Evolutionary conservation across 2,329 filamentous ascomycete species (phyloP), one percentile per base, ranked within the genome.

Genomic region (Stylonectria norvegica): DNA sequence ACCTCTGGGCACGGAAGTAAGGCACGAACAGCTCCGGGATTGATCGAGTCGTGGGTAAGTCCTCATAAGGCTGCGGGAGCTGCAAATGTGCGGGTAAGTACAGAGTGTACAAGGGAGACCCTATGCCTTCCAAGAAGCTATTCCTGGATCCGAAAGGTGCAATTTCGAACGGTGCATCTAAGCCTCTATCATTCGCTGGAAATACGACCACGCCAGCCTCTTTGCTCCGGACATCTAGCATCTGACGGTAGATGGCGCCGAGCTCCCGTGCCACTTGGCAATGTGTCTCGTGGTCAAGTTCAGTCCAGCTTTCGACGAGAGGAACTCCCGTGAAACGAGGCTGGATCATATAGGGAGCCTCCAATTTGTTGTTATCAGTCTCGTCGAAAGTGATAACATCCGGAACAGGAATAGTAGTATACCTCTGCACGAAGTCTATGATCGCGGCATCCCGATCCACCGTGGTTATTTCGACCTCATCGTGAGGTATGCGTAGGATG

Each of bases 401-500:
- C 5, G 22, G 34, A 12, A 16, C 22, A 16, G 34, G 23, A 4
- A 36, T 36, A 3, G 16, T 28, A 17, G 34, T 36, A 7, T 36
- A 17, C 18, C 27, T 14, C 7, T 14, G 20, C 5, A 36, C 14
- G 4, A 36, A 36, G 6, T 25, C 14, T 5, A 36, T 4, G 15
- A 9, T 14, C n/a, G 34, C 34, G 4, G 27, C 16, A 12, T 36
- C 34, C 5, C 4, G 17, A 6, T 36, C 22, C 4, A 36, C 17
- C 6, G 25, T 14, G 2, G 36, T 28, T n/a, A n/a, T n/a, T n/a
- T n/a, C n/a, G n/a, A 20, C 28, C 2, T 38, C 36, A 7, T 31
- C 30, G 10, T 28, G 17, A 6, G 36, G 36, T 10, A 25, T 32
- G 14, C 36, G 36, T 20, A 38, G 17, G 11, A 38, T 19, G 19